phyloP scores from a whole-genome alignment of 352 stramenopile genomes.

The Phytophthora podocarpi region DNA sequence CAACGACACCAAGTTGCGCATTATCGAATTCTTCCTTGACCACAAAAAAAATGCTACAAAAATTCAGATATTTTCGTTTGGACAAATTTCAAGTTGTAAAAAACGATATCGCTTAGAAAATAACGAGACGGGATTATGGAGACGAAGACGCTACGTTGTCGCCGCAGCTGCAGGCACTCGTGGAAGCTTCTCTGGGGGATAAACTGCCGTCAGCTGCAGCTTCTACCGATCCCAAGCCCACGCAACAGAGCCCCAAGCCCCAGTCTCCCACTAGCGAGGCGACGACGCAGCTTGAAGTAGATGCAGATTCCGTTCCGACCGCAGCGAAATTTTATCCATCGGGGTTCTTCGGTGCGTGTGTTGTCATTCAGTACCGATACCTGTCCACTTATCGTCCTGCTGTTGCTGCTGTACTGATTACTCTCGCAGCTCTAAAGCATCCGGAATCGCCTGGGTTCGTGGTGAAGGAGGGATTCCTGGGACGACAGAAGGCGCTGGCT shows the following conservation, averaged over 20 bases:
- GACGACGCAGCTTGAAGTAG: constrained; percentile 1
- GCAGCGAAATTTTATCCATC: constrained; percentile 52
- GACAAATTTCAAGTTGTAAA: no score
- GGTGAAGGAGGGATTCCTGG: constrained; percentile 59
- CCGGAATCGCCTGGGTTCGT: constrained; percentile 57
- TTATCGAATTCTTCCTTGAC: no score
- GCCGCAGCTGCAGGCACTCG: constrained; percentile 65
- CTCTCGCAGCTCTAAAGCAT: constrained; percentile 45
- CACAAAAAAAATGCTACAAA: no score
- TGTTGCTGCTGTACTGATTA: not conserved
- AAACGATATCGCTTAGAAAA: no score
- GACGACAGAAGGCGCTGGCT: constrained; percentile 30
- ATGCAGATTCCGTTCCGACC: not conserved
- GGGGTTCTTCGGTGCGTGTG: constrained; percentile 58
- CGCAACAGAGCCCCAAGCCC: not conserved
- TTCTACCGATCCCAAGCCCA: not conserved
- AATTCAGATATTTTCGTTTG: no score
- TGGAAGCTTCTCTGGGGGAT: constrained; percentile 62
- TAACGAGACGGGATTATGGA: constrained; percentile 8
- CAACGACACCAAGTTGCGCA: constrained; percentile 71
- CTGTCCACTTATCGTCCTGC: no score
- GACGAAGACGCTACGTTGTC: constrained; percentile 46
- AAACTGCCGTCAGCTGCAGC: constrained; percentile 24
- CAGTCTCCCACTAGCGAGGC: not conserved
- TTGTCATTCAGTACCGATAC: no score